Evolutionary conservation across 2,329 filamentous ascomycete species (phyloP).

Genomic region (Zymoseptoria brevis): DNA sequence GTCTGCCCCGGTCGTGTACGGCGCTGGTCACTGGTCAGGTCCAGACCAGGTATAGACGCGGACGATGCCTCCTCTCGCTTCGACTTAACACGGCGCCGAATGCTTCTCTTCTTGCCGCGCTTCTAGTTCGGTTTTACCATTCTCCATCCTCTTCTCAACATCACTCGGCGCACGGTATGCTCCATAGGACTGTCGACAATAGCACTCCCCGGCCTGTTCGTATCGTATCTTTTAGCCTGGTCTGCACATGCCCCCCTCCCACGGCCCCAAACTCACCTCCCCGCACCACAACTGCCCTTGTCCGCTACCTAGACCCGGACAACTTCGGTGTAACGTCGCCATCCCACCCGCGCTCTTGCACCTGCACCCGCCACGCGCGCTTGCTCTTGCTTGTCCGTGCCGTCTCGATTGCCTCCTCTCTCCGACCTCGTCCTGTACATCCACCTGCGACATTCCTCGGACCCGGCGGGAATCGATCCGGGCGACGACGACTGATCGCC

Average conservation of each 20-base stretch:
- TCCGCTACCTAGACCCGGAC: neutral
- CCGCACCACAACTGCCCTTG: neutral
- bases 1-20: too few relatives aligned
- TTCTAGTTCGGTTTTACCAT: too few relatives aligned
- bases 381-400: neutral
- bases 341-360: neutral
- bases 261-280: neutral
- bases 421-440: neutral
- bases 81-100: too few relatives aligned
- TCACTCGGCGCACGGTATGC: too few relatives aligned
- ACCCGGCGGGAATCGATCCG: neutral
- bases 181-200: too few relatives aligned
- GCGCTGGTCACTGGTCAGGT: too few relatives aligned
- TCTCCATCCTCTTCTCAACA: neutral
- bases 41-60: too few relatives aligned
- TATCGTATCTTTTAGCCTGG: neutral
- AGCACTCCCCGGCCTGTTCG: too few relatives aligned
- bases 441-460: conserved; percentile 1
- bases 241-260: neutral
- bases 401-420: neutral
- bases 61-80: too few relatives aligned
- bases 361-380: too few relatives aligned
- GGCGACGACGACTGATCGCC: conserved; percentile 3
- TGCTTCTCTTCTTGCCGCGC: too few relatives aligned
- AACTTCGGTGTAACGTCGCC: neutral